Evolutionary conservation across 441 rosid species (phyloP), one percentile per base, ranked within the genome.

Genomic region (Populus tomentosa): DNA sequence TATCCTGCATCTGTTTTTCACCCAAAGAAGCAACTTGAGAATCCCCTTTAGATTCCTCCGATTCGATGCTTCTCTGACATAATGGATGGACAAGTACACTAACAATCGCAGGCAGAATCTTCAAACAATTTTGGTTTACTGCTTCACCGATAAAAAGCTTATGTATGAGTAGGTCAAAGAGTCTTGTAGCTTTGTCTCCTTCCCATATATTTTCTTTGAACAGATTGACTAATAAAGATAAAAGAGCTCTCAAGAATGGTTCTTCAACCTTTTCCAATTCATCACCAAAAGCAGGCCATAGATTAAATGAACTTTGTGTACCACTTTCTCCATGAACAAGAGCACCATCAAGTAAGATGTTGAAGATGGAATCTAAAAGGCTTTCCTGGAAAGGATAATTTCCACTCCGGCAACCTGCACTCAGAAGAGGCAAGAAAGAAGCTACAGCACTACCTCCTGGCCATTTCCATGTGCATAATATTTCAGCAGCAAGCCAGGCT

Each of bases 401-500:
- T 80, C 80, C 83, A 73, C 80, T 82, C 88, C 84, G 88, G 85
- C 88, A 84, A 88, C 82, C 88, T 42, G 84, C 80, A 84, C 84
- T 82, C 79, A 96, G 78, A 18, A 75, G 76, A 76, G 98, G 98
- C 76, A 96, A 81, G 84, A 96, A 96, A 75, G 95, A 88, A 82
- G 85, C 77, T 63, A 84, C 67, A 76, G 89, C 94, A 85, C 84
- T 84, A 79, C 99, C 97, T 64, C 97, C 98, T 64, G 91, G 89
- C 99, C 99, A 92, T 84, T 90, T 86, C 98, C 99, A 96, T 32
- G 92, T 89, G 89, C 98, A 94, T 72, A 96, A 83, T 65, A 96
- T 84, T 85, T 92, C 99, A 79, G 92, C 95, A 74, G 88, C 94
- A 87, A 96, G 84, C 99, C 99, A 96, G 79, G 94, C 91, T 78